Percentiles rank a stretch among this genome's conserved stretches.
Evolutionary conservation across 2,329 filamentous ascomycete genomes (phyloP).

Genomic region (Cladorrhinum sp.): DNA sequence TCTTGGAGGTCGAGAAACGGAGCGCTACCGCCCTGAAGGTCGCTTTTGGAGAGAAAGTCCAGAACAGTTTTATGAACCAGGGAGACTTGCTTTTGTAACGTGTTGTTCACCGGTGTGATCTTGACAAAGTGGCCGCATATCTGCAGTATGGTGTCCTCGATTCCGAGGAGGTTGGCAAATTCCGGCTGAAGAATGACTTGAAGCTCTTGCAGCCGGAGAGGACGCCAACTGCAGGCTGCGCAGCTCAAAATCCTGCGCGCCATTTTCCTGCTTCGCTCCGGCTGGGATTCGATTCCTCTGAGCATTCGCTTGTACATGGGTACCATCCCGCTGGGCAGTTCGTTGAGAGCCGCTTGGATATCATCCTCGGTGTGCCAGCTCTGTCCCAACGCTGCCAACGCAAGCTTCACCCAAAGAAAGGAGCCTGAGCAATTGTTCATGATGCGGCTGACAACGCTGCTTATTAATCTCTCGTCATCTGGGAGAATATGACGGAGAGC

Average conservation of each 20-base stretch:
- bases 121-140: slow-evolving; percentile 10
- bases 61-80: slow-evolving; percentile 7
- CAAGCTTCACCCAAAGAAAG: slow-evolving; percentile 9
- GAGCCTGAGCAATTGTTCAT: slow-evolving; percentile 4
- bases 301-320: slow-evolving; percentile 8
- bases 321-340: slow-evolving; percentile 6
- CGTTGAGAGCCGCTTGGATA: not conserved
- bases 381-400: slow-evolving; percentile 3
- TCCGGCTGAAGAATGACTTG: not conserved
- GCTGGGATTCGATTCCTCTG: not conserved
- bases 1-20: not conserved
- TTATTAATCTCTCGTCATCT: not conserved
- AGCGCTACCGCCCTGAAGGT: slow-evolving; percentile 1
- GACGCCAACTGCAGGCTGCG: not conserved
- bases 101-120: too few relatives aligned
- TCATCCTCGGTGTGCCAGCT: slow-evolving; percentile 9
- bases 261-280: not conserved
- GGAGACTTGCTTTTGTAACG: not conserved
- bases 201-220: not conserved
- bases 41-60: slow-evolving; percentile 3
- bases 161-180: slow-evolving; percentile 1
- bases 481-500: not conserved
- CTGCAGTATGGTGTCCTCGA: slow-evolving; percentile 5
- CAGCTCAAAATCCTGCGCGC: slow-evolving; percentile 9
- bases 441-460: not conserved